A percentile compares a stretch with the other conserved stretches of the same genome.
These are phyloP conservation scores for Diplodia sapinea DNA, from an alignment of 2,329 filamentous ascomycete genomes.

Conservation along the genomic window DNA sequence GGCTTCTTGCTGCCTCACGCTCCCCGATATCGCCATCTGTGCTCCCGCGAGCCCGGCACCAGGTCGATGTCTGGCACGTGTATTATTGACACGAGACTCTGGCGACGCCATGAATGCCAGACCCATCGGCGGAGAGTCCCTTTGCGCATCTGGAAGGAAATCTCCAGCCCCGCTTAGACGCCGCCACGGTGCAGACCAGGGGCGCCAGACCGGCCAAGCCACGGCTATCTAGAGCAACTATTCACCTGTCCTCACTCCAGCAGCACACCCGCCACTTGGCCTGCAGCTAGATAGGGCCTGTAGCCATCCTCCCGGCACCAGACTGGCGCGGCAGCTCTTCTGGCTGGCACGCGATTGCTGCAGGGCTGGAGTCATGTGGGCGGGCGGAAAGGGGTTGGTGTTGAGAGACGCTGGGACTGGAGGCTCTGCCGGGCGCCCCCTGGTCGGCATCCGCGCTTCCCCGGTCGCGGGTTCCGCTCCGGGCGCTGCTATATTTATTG, in stretches of 20 bases:
- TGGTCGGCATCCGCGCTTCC: constrained; percentile 26
- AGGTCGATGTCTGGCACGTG: constrained; percentile 23
- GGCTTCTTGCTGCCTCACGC: constrained; percentile 18
- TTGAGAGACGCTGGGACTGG: constrained; percentile 3
- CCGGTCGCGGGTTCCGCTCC: constrained; percentile 25
- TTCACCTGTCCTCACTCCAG: not conserved
- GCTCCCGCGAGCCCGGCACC: constrained; percentile 8
- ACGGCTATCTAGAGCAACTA: not conserved
- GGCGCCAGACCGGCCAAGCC: not conserved
- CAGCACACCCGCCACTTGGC: not conserved
- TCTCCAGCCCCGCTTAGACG: constrained; percentile 12
- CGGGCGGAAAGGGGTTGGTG: constrained; percentile 22
- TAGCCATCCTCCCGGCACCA: constrained; percentile 12
- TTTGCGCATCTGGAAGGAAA: constrained; percentile 1
- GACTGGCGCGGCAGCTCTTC: not conserved
- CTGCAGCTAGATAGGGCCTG: not conserved
- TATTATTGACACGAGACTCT: constrained; percentile 5
- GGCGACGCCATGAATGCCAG: constrained; percentile 6
- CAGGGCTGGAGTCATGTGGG: constrained; percentile 16
- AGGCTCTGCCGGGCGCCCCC: constrained; percentile 26
- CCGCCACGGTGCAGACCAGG: not conserved
- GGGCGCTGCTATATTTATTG: constrained; percentile 22
- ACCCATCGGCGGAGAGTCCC: constrained; percentile 11
- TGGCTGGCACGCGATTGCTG: not conserved
- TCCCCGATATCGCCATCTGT: constrained; percentile 11